A percentile compares a stretch with the other conserved stretches of the same genome.
Evolutionary conservation across 805 yeast species (phyloP).

Genomic region (Candida coleopterorum): DNA sequence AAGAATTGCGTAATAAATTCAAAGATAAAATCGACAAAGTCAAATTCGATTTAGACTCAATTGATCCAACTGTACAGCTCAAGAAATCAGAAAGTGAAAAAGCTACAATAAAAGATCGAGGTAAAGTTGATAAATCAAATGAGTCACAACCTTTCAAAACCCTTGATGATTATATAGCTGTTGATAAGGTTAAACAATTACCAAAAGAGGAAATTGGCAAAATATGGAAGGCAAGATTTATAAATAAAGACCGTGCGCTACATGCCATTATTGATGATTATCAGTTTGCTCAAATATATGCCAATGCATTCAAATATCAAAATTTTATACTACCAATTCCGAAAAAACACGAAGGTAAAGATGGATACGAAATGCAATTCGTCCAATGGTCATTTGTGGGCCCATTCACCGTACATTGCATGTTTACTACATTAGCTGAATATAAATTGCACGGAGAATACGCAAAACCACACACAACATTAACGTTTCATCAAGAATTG

Average conservation of each 20-base stretch:
- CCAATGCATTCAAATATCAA: constrained; percentile 69
- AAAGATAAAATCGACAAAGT: constrained; percentile 56
- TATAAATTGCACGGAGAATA: constrained; percentile 85
- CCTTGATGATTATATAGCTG: constrained; percentile 63
- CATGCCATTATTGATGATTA: constrained; percentile 58
- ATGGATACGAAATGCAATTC: constrained; percentile 76
- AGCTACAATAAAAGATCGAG: constrained; percentile 27
- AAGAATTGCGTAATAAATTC: constrained; percentile 57
- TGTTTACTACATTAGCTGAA: constrained; percentile 88
- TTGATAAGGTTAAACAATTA: constrained; percentile 57
- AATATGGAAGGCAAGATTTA: constrained; percentile 88
- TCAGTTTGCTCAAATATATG: constrained; percentile 59
- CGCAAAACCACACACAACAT: constrained; percentile 92
- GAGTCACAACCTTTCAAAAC: constrained; percentile 60
- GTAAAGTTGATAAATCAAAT: constrained; percentile 30
- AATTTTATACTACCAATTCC: constrained; percentile 90
- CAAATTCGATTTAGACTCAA: constrained; percentile 51
- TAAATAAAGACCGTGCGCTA: constrained; percentile 51
- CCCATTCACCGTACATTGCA: constrained; percentile 76
- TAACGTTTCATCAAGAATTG: constrained; percentile 82
- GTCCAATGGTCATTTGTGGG: constrained; percentile 93
- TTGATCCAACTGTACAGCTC: constrained; percentile 70
- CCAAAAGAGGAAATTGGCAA: constrained; percentile 62
- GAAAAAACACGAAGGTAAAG: constrained; percentile 44
- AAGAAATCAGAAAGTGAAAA: constrained; percentile 45